Conservation (phyloP, 1,284 basidiomycete genomes). For the Coniferiporia weirii region DNA sequence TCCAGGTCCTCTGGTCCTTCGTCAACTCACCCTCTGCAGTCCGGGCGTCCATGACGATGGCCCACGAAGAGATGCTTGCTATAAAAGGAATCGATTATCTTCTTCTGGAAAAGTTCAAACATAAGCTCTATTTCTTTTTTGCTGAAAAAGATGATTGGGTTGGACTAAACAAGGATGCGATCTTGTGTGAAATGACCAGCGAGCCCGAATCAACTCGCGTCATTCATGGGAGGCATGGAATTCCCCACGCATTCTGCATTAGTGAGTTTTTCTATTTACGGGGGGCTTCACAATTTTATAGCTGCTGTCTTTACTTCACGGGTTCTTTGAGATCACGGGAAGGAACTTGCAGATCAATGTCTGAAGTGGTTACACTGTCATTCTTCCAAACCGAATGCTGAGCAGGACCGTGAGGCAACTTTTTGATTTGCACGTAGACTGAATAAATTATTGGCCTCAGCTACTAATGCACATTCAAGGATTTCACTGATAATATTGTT, state of each 20-base stretch:
- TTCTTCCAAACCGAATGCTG: constrained; percentile 15
- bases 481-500: too few relatives aligned
- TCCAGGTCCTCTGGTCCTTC: constrained; percentile 42
- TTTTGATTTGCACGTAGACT: neutral
- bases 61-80: constrained; percentile 54
- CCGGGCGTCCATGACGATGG: constrained; percentile 49
- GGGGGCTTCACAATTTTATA: neutral
- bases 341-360: constrained; percentile 44
- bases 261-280: constrained; percentile 29
- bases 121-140: constrained; percentile 48
- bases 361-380: constrained; percentile 39
- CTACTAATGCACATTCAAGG: too few relatives aligned
- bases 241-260: constrained; percentile 64
- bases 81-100: constrained; percentile 44
- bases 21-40: constrained; percentile 43
- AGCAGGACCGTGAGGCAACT: too few relatives aligned
- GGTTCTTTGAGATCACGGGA: constrained; percentile 41
- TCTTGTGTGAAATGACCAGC: constrained; percentile 35
- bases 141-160: constrained; percentile 58
- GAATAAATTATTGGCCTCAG: too few relatives aligned
- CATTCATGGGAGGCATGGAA: constrained; percentile 37
- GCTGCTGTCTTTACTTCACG: constrained; percentile 24
- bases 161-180: constrained; percentile 37
- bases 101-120: constrained; percentile 34
- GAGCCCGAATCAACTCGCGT: constrained; percentile 32